Evolutionary conservation across 1,139 yeast genomes (phyloP), one percentile per base, ranked within the genome.

Genomic region (Chernovozyma sophiae-reginae): DNA sequence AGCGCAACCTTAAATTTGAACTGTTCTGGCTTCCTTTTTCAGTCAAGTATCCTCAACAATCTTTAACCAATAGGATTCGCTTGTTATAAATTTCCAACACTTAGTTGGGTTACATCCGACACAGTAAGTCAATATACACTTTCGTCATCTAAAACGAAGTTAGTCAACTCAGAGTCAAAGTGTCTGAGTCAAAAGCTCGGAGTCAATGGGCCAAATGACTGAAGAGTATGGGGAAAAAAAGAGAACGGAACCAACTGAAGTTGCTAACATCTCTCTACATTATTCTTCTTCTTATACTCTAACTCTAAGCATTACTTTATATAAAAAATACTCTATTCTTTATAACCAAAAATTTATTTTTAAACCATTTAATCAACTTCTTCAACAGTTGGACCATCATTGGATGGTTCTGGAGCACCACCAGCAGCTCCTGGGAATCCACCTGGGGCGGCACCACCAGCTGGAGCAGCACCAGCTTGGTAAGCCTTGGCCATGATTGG

Each of bases 401-500:
- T 77, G 51, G 81, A 80, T 56, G 79, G 81, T 56, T 77, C 81
- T 51, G 79, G 77, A 53, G 81, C 86, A 54, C 62, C 84, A 64
- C 81, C 85, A 53, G 75, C 79, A 49, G 73, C 84, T 58, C 81
- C 82, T 50, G 74, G 75, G 56, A 65, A 69, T 46, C 72, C 80
- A 55, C 78, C 81, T 52, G 81, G 77, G 53, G 79, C 82, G 56
- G 77, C 78, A 48, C 65, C 70, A 56, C 68, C 73, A 49, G 64
- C 72, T 56, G 73, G 72, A 48, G 72, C 70, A 56, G 66, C 75
- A 65, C 81, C 81, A 48, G 74, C 82, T 67, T 77, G 83, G 84
- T 86, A 86, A 74, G 89, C 85, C 78, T 86, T 85, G 63, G 87
- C 74, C 85, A 86, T 81, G 76, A 86, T 82, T 68, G 96, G 96